Percentiles rank a stretch among this genome's conserved stretches.
phyloP scores from a whole-genome alignment of 2,329 filamentous ascomycete species.

The Lecanosticta acicola region DNA sequence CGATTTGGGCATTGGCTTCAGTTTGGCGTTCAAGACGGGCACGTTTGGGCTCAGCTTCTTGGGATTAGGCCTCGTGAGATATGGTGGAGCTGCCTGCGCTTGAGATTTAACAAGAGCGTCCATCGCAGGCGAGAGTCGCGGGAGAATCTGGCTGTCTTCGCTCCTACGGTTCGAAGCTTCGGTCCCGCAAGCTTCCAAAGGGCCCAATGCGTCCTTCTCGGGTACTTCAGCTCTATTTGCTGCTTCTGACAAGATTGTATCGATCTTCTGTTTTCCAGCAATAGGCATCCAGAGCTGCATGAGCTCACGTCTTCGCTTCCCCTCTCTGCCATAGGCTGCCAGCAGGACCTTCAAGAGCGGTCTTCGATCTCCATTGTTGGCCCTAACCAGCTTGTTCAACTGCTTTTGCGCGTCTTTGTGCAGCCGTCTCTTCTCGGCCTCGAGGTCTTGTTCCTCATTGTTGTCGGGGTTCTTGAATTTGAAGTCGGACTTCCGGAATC shows the following conservation, averaged over 20 bases:
- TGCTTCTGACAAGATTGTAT: not conserved
- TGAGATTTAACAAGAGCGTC: conserved; percentile 31
- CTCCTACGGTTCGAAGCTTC: too few species aligned
- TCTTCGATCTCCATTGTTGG: conserved; percentile 51
- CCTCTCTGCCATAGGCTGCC: conserved; percentile 53
- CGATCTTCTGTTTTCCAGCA: not conserved
- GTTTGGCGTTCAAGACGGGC: conserved; percentile 43
- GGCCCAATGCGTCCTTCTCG: not conserved
- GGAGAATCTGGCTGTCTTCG: too few species aligned
- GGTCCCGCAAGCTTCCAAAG: too few species aligned
- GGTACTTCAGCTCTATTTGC: not conserved
- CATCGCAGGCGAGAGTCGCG: conserved; percentile 32
- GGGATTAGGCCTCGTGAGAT: conserved; percentile 24
- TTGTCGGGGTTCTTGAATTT: conserved; percentile 16
- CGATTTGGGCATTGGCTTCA: conserved; percentile 41
- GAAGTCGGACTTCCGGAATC: conserved; percentile 39
- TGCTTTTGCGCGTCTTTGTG: conserved; percentile 37
- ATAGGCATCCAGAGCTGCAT: conserved; percentile 24
- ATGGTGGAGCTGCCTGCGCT: conserved; percentile 26
- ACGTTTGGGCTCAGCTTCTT: conserved; percentile 28
- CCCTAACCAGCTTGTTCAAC: conserved; percentile 44
- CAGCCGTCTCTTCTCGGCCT: conserved; percentile 12
- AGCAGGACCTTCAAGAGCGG: conserved; percentile 50
- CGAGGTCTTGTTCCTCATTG: conserved; percentile 7
- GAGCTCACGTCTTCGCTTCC: conserved; percentile 47